Evolutionary conservation across 2,329 filamentous ascomycete genomes (phyloP), one percentile per base, ranked within the genome.

Genomic region (Diaporthe citri): DNA sequence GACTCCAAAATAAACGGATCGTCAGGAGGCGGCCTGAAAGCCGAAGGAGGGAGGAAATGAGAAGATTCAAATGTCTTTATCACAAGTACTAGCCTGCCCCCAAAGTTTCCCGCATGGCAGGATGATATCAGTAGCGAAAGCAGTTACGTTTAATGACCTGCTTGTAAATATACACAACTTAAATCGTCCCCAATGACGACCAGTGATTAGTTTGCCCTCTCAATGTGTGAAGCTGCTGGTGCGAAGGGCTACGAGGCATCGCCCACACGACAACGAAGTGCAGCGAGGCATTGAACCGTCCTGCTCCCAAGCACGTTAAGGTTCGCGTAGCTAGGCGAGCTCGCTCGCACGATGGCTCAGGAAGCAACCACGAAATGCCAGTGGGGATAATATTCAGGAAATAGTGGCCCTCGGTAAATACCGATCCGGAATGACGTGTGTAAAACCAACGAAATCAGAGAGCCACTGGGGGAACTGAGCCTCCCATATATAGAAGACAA

Each of bases 1-100:
- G 73, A 90, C 93, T 72, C 88, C 89, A 17, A 90, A 86, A 76
- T 87, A 82, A 76, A 59, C n/a, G 25, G 46, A 12, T 13, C n/a
- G 28, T 39, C 34, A n/a, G n/a, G 46, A 34, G 64, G 46, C 28
- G 13, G 43, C 31, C 46, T 39, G 31, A 52, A 46, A 52, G 46
- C 13, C 34, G 43, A 34, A 12, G 13, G 15, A 25, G 34, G 46
- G 17, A 4, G 46, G 36, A 20, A 51, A 13, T 46, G 57, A 17
- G 17, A 31, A 31, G 13, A 7, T 43, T 28, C n/a, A 34, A 52
- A 55, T 56, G 71, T 55, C 64, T 28, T 55, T 41, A 9, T 34
- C 31, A 28, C n/a, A 48, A 52, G n/a, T 25, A 17, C 15, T 22
- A 36, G 62, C 46, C 31, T 17, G 13, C 46, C 22, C 39, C 31